These are phyloP conservation scores for Citrus medica DNA, from an alignment of 345 rosid species.

Conservation along the genomic window DNA sequence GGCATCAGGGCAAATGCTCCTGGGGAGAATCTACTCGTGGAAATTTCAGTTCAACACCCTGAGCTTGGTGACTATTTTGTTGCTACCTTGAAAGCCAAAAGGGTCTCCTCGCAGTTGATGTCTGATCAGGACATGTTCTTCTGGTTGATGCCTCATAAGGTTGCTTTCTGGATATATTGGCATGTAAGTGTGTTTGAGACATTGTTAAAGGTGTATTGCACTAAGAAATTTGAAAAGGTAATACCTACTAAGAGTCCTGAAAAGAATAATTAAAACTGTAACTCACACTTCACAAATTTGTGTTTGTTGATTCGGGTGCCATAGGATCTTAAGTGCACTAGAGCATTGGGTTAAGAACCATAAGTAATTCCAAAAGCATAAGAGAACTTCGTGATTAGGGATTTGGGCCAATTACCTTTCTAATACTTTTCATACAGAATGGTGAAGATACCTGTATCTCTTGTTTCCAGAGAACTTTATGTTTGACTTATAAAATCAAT, in stretches of 20 bases:
- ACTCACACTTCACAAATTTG: not conserved
- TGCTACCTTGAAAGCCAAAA: slow-evolving; percentile 65
- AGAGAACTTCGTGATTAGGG: not conserved
- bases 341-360: not conserved
- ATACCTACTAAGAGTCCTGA: not conserved
- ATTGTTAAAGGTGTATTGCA: not conserved
- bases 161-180: slow-evolving; percentile 94
- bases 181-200: slow-evolving; percentile 56
- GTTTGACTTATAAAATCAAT: not conserved
- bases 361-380: not conserved
- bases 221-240: not conserved
- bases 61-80: slow-evolving; percentile 73
- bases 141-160: slow-evolving; percentile 98
- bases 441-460: not conserved
- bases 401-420: not conserved
- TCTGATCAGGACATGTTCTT: slow-evolving; percentile 62
- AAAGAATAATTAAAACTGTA: not conserved
- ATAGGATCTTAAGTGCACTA: not conserved
- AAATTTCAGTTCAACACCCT: slow-evolving; percentile 75
- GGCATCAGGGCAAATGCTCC: slow-evolving; percentile 67
- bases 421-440: not conserved
- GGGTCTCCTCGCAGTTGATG: slow-evolving; percentile 25
- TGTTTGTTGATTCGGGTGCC: not conserved
- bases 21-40: slow-evolving; percentile 52
- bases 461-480: not conserved